These are phyloP conservation scores for Papiliotrema terrestris DNA, from an alignment of 1,284 basidiomycete species.

Conservation along the genomic window DNA sequence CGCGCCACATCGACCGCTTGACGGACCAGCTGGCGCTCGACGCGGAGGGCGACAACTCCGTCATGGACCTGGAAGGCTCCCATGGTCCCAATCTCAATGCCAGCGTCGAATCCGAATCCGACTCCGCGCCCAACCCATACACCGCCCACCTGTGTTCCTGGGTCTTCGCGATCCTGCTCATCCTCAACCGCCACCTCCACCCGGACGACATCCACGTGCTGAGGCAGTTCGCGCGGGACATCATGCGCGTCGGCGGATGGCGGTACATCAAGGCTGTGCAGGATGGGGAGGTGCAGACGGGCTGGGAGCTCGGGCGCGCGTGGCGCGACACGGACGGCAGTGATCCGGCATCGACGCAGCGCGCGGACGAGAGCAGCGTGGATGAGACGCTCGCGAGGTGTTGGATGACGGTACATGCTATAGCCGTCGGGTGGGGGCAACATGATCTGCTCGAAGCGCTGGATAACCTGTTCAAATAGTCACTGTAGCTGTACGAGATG, in stretches of 20 bases:
- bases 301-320: slow-evolving; percentile 2
- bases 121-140: slow-evolving; percentile 42
- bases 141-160: slow-evolving; percentile 69
- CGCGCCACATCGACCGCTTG: neutral
- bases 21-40: too few species aligned
- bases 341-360: slow-evolving; percentile 10
- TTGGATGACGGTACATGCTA: slow-evolving; percentile 74
- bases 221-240: slow-evolving; percentile 71
- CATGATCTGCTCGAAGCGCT: slow-evolving; percentile 79
- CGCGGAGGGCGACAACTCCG: too few species aligned
- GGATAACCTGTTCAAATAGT: slow-evolving; percentile 45
- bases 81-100: neutral
- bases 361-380: slow-evolving; percentile 9
- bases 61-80: neutral
- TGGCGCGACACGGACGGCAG: slow-evolving; percentile 2
- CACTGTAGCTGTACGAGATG: neutral
- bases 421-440: slow-evolving; percentile 79
- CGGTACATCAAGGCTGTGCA: slow-evolving; percentile 30
- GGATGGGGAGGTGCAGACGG: slow-evolving; percentile 14
- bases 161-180: slow-evolving; percentile 75
- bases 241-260: slow-evolving; percentile 58
- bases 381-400: slow-evolving; percentile 51
- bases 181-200: slow-evolving; percentile 66
- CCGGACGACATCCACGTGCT: slow-evolving; percentile 74
- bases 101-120: neutral